phyloP scores from a whole-genome alignment of 1,139 yeast genomes.

The Taphrina communis region DNA sequence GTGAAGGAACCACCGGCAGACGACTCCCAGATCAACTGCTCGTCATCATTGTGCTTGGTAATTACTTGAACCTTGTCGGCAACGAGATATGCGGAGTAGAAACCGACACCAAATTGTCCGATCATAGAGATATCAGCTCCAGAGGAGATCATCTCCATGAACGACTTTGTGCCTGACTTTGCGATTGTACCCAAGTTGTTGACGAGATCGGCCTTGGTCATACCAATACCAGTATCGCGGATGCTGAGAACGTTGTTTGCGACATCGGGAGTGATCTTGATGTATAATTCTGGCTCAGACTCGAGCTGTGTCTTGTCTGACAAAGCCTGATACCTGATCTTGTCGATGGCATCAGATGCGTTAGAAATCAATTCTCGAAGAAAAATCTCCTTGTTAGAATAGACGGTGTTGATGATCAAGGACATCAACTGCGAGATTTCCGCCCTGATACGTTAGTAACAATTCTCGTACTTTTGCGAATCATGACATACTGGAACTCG shows the following conservation, averaged over 20 bases:
- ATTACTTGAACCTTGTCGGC: slow-evolving; percentile 99
- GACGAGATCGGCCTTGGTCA: slow-evolving; percentile 95
- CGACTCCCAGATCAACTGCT: slow-evolving; percentile 99
- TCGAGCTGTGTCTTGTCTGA: slow-evolving; percentile 91
- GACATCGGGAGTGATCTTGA: slow-evolving; percentile 95
- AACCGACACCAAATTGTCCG: slow-evolving; percentile 99
- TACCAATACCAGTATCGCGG: slow-evolving; percentile 99
- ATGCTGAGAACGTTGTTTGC: slow-evolving; percentile 93
- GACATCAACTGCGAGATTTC: slow-evolving; percentile 99
- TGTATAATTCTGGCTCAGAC: slow-evolving; percentile 93
- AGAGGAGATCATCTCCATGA: slow-evolving; percentile 98
- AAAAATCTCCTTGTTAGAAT: slow-evolving; percentile 99
- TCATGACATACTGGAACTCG: slow-evolving; percentile 69
- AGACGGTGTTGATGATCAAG: slow-evolving; percentile 99
- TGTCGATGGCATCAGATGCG: slow-evolving; percentile 95
- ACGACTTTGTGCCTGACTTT: slow-evolving; percentile 98
- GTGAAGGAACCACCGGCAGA: slow-evolving; percentile 99
- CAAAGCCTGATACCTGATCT: slow-evolving; percentile 95
- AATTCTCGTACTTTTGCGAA: not conserved
- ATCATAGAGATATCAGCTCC: slow-evolving; percentile 99
- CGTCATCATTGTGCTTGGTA: slow-evolving; percentile 98
- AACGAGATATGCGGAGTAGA: slow-evolving; percentile 98
- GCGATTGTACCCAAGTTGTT: slow-evolving; percentile 99
- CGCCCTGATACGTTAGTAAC: slow-evolving; percentile 58
- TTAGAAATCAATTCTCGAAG: slow-evolving; percentile 98